phyloP scores from a whole-genome alignment of 106 monocot genomes.

The Agapanthus africanus region DNA sequence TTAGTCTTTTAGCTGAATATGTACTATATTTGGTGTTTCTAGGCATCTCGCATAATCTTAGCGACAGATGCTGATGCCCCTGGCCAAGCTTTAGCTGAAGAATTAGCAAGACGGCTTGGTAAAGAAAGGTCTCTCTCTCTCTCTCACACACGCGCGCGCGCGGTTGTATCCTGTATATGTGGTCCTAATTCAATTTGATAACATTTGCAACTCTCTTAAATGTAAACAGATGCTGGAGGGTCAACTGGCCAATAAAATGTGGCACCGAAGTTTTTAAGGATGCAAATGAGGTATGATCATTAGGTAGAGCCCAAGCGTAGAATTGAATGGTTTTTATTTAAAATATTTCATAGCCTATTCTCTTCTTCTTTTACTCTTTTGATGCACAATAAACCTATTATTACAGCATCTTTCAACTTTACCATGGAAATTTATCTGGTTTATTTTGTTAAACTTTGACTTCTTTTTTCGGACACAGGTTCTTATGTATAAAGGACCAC shows the following conservation, averaged over 20 bases:
- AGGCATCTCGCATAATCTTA: constrained; percentile 41
- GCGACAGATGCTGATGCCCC: constrained; percentile 43
- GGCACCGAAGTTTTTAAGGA: constrained; percentile 30
- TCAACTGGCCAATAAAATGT: constrained; percentile 36
- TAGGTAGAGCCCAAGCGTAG: no score
- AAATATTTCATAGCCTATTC: no score
- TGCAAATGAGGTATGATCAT: constrained; percentile 44
- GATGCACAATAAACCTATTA: neutral
- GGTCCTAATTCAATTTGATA: neutral
- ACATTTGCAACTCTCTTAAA: neutral
- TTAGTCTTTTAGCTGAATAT: neutral
- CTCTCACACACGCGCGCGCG: neutral
- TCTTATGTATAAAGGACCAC: constrained; percentile 40
- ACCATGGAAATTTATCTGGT: neutral
- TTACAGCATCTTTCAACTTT: neutral
- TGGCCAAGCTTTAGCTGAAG: constrained; percentile 49
- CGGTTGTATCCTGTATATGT: no score
- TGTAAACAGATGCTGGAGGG: constrained; percentile 39
- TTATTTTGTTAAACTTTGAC: neutral
- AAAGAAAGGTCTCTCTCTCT: constrained; percentile 30
- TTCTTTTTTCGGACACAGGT: constrained; percentile 29
- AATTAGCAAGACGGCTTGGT: constrained; percentile 44
- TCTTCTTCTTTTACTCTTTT: no score
- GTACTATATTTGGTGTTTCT: constrained; percentile 4
- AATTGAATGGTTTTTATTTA: no score